These are phyloP conservation scores for Trematosphaeria pertusa DNA, from an alignment of 2,329 filamentous ascomycete genomes.

Conservation along the genomic window DNA sequence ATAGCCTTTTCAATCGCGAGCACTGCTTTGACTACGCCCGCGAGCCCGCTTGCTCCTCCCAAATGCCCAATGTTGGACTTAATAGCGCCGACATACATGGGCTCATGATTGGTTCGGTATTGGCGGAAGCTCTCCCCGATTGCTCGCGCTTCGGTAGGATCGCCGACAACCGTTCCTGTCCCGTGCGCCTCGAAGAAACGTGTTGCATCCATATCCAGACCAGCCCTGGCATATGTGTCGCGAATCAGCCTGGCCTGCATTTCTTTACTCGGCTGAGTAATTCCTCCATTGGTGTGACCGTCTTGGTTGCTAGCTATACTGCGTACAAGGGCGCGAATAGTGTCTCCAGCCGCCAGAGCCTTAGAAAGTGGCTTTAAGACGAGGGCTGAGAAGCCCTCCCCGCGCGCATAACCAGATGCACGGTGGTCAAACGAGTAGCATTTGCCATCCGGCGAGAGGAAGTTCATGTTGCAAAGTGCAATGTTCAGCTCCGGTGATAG, in stretches of 20 bases:
- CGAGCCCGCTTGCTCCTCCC: conserved; percentile 25
- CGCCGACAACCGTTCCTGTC: conserved; percentile 13
- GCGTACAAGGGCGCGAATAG: conserved; percentile 26
- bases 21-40: conserved; percentile 30
- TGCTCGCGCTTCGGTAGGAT: conserved; percentile 14
- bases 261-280: conserved; percentile 41
- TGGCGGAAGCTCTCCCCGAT: conserved; percentile 12
- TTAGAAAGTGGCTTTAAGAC: conserved; percentile 25
- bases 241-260: conserved; percentile 44
- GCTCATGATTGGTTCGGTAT: conserved; percentile 1
- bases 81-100: conserved; percentile 23
- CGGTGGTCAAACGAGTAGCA: conserved; percentile 31
- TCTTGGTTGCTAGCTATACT: conserved; percentile 19
- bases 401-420: conserved; percentile 28
- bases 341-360: conserved; percentile 26
- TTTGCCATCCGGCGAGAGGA: conserved; percentile 19
- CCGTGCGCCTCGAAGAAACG: conserved; percentile 16
- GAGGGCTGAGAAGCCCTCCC: conserved; percentile 28
- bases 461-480: conserved; percentile 2
- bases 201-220: neutral
- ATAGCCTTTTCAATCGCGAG: conserved; percentile 40
- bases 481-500: neutral
- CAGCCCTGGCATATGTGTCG: conserved; percentile 2
- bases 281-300: conserved; percentile 31
- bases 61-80: conserved; percentile 36